These are phyloP conservation scores for Cicer judaicum DNA, from an alignment of 306 rosid species.

Conservation along the genomic window DNA sequence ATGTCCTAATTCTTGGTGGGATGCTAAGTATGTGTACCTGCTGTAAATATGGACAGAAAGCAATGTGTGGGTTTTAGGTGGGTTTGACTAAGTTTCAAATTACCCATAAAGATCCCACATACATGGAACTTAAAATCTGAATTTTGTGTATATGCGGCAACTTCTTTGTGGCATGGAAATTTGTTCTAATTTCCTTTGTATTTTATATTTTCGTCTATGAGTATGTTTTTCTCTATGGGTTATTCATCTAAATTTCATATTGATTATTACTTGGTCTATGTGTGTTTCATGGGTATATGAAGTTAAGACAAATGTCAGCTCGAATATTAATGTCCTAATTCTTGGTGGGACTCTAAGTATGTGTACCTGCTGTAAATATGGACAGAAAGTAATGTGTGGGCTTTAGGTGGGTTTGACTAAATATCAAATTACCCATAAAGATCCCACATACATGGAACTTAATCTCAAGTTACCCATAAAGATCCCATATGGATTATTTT, in stretches of 20 bases:
- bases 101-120: slow-evolving; percentile 60
- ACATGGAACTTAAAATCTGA: neutral
- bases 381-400: slow-evolving; percentile 59
- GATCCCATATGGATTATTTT: slow-evolving; percentile 45
- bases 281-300: no score
- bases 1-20: slow-evolving; percentile 95
- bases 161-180: no score
- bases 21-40: slow-evolving; percentile 68
- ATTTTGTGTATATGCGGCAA: no score
- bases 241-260: no score
- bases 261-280: no score
- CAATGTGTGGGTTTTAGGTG: slow-evolving; percentile 72
- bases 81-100: slow-evolving; percentile 55
- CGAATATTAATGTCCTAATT: slow-evolving; percentile 64
- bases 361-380: slow-evolving; percentile 77
- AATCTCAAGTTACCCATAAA: neutral
- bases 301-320: neutral
- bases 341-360: slow-evolving; percentile 63
- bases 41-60: slow-evolving; percentile 80
- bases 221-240: no score
- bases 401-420: slow-evolving; percentile 64
- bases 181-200: no score
- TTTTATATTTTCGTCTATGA: no score
- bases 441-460: slow-evolving; percentile 49
- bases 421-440: slow-evolving; percentile 55